Evolutionary conservation across 352 stramenopile species (phyloP).

Genomic region (Thraustotheca clavata): DNA sequence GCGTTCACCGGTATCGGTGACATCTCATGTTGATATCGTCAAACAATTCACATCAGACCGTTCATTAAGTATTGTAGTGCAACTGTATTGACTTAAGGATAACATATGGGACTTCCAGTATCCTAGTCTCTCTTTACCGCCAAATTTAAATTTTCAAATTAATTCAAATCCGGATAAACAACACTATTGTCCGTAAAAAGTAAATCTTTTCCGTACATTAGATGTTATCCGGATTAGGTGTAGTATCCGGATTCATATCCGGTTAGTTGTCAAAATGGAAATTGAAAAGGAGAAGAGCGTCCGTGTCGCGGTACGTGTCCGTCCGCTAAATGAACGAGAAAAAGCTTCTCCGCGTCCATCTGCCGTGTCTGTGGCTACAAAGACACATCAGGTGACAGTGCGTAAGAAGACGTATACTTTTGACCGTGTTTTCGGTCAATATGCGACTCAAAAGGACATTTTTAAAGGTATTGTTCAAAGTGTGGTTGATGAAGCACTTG

Average conservation of each 20-base stretch:
- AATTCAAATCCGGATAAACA: too few species aligned
- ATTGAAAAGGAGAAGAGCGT: slow-evolving; percentile 48
- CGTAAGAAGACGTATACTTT: slow-evolving; percentile 88
- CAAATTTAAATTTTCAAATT: too few species aligned
- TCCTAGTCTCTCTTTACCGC: too few species aligned
- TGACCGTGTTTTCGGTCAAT: slow-evolving; percentile 91
- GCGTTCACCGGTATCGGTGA: too few species aligned
- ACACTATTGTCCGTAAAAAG: too few species aligned
- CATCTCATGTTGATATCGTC: too few species aligned
- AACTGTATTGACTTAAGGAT: too few species aligned
- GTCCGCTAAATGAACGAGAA: slow-evolving; percentile 84
- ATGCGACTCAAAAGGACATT: slow-evolving; percentile 96
- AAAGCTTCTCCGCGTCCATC: slow-evolving; percentile 59
- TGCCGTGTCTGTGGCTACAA: slow-evolving; percentile 81
- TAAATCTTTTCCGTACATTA: too few species aligned
- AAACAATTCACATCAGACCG: too few species aligned
- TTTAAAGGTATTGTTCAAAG: slow-evolving; percentile 90
- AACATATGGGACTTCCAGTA: too few species aligned
- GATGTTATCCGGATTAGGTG: slow-evolving; percentile 3
- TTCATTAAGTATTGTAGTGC: too few species aligned
- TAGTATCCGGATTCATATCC: not conserved
- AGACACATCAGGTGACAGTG: slow-evolving; percentile 78
- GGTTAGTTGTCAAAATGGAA: not conserved
- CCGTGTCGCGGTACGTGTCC: slow-evolving; percentile 86
- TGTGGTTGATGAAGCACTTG: slow-evolving; percentile 93